A percentile compares a stretch with the other conserved stretches of the same genome.
phyloP scores from a whole-genome alignment of 208 protist genomes.

The Jaenimonas drosophilae region DNA sequence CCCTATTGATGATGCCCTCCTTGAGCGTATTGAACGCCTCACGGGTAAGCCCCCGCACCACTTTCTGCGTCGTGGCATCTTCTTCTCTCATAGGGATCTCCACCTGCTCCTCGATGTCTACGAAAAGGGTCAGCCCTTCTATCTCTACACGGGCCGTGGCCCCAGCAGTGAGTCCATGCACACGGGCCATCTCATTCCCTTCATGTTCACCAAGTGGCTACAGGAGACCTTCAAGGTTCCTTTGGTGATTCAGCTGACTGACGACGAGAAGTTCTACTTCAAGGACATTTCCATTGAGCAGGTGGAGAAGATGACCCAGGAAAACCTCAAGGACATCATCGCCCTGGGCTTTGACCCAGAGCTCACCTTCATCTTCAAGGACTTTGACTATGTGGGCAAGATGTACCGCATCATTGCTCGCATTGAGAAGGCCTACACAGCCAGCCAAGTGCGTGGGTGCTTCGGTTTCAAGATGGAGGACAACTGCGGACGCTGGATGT shows the following conservation, averaged over 20 bases:
- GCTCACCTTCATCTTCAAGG: conserved; percentile 99
- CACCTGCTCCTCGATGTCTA: conserved; percentile 95
- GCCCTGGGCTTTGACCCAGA: conserved; percentile 98
- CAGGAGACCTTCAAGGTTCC: conserved; percentile 99
- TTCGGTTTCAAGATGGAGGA: conserved; percentile 96
- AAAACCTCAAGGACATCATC: conserved; percentile 99
- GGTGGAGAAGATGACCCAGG: conserved; percentile 83
- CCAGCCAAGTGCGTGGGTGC: conserved; percentile 90
- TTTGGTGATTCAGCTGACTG: conserved; percentile 99
- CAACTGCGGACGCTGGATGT: conserved; percentile 96
- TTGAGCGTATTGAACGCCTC: conserved; percentile 83
- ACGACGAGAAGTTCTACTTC: conserved; percentile 99
- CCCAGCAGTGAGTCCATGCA: conserved; percentile 98
- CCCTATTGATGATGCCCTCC: conserved; percentile 62
- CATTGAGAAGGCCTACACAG: conserved; percentile 94
- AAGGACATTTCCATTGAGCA: conserved; percentile 95
- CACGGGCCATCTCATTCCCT: conserved; percentile 98
- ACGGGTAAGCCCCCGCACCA: conserved; percentile 82
- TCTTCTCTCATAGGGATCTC: conserved; percentile 99
- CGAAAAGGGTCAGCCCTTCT: conserved; percentile 96
- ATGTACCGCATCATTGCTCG: conserved; percentile 96
- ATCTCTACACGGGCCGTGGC: conserved; percentile 99
- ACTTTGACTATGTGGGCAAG: conserved; percentile 95
- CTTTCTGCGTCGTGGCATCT: conserved; percentile 92
- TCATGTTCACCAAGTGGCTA: conserved; percentile 99